Percentiles rank a stretch among this genome's conserved stretches.
Evolutionary conservation across 2,329 filamentous ascomycete genomes (phyloP).

Genomic region (Alternaria longipes): DNA sequence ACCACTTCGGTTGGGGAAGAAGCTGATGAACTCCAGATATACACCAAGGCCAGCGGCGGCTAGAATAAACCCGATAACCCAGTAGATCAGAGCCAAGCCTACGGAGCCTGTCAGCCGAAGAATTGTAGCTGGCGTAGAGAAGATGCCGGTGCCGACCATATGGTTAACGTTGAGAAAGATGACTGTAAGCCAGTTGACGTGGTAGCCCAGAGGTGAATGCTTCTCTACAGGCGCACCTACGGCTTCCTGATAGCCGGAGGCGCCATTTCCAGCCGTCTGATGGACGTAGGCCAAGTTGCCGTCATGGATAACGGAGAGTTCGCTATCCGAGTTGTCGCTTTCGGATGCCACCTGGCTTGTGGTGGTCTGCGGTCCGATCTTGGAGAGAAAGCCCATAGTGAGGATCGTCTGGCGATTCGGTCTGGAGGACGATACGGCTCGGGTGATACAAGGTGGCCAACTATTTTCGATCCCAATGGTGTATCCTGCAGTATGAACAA

Average conservation of each 20-base stretch:
- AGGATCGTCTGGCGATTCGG: not conserved
- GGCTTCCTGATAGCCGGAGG: conserved; percentile 36
- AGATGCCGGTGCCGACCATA: conserved; percentile 46
- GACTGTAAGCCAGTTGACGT: conserved; percentile 42
- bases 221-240: conserved; percentile 43
- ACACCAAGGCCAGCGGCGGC: conserved; percentile 37
- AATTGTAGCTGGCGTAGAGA: conserved; percentile 33
- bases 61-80: conserved; percentile 41
- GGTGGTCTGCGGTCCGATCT: not conserved
- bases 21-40: conserved; percentile 39
- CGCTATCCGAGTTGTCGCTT: not conserved
- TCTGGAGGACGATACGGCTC: not conserved
- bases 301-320: not conserved
- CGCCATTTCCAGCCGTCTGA: conserved; percentile 22
- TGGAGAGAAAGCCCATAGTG: not conserved
- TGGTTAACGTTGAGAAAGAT: conserved; percentile 43
- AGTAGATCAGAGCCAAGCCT: conserved; percentile 40
- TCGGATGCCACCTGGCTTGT: not conserved
- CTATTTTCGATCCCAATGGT: not conserved
- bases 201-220: conserved; percentile 43
- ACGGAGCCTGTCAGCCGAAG: conserved; percentile 37
- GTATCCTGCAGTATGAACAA: not conserved
- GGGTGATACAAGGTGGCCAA: not conserved
- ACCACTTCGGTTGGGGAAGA: conserved; percentile 42
- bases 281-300: not conserved